Evolutionary conservation across 176 grass and related monocot genomes (phyloP), one percentile per base, ranked within the genome.

Genomic region (Aegilops tauschii): DNA sequence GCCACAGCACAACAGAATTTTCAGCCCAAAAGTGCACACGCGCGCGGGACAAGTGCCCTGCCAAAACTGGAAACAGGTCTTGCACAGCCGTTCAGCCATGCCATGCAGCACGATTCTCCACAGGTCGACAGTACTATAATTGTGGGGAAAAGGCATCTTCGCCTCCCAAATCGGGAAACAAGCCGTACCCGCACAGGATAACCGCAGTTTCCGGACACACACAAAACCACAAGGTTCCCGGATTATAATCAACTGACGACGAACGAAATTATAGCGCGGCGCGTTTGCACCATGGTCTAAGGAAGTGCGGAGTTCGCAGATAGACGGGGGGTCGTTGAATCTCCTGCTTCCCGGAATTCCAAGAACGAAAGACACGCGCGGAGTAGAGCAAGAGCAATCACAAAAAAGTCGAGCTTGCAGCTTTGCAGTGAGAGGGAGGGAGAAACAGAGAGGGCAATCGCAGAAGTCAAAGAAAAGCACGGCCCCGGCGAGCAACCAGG

Each of bases 131-230:
- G 63, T 88, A 45, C 82, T 77, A 77, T 77, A 77, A 77, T 77
- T 32, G 82, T 78, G 64, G 86, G 31, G 85, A 85, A 56, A 50
- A 49, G 39, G 86, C 52, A 85, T 85, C 71, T 85, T 77, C 32
- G 37, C 54, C 65, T 85, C 70, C 82, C 86, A 85, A 84, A 88
- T 82, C 23, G 67, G 82, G 78, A 88, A 91, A 77, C 73, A n/a
- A 9, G 75, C 74, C 66, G 85, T 82, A 63, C 50, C 8, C 50
- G 31, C 71, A 82, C 29, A 49, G 39, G 71, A 36, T 37, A 70
- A 65, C 47, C 61, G 37, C 50, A 81, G 56, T 59, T 59, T 59
- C 20, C 56, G 2, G 56, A 21, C 56, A 59, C 50, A 54, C 37
- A 49, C 40, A 66, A 84, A 83, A 68, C 36, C 80, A 76, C 47